Evolutionary conservation across 345 rosid species (phyloP), one percentile per base, ranked within the genome.

Genomic region (Populus ilicifolia): DNA sequence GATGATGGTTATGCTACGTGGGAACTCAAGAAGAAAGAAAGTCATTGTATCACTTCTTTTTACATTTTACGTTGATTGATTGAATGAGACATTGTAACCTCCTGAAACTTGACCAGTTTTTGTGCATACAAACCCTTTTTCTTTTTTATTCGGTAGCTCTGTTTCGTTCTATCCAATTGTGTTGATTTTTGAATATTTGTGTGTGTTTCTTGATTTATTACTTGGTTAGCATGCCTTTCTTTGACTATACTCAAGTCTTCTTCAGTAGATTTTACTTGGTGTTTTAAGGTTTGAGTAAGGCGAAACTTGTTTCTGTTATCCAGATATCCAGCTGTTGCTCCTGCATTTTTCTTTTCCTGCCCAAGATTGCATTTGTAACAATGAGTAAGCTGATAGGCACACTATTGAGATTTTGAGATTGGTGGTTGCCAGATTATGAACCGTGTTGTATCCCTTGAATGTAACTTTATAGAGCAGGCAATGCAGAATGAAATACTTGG

Each of bases 51-150:
- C 43, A 23, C 74, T 77, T 59, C 33, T 14, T 75, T 65, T 75
- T 21, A 2, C 25, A 65, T n/a, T 46, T 30, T 11, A 3, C 12
- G 23, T 52, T 52, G 59, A 17, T 35, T 67, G 70, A 27, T 18
- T 67, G 33, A 30, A 27, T 35, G 4, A 30, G 20, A 48, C 39
- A 56, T 7, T 54, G 74, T 50, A 63, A 18, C 79, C 52, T 25
- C 54, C 33, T 52, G 36, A 33, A 54, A 21, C 39, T 48, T 14
- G 8, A 61, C 39, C 69, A 11, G 27, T 59, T 39, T 59, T 48
- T 69, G 79, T 76, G 56, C 73, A 38, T 69, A 23, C 29, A 64
- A 74, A 33, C 25, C 33, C 44, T 50, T 33, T 71, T 33, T 29
- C 30, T 23, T 70, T 25, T 11, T 10, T 70, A 1, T 30, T 50